Evolutionary conservation across 1,139 yeast species (phyloP), one percentile per base, ranked within the genome.

Genomic region (Yamadazyma pseudoaaseri): DNA sequence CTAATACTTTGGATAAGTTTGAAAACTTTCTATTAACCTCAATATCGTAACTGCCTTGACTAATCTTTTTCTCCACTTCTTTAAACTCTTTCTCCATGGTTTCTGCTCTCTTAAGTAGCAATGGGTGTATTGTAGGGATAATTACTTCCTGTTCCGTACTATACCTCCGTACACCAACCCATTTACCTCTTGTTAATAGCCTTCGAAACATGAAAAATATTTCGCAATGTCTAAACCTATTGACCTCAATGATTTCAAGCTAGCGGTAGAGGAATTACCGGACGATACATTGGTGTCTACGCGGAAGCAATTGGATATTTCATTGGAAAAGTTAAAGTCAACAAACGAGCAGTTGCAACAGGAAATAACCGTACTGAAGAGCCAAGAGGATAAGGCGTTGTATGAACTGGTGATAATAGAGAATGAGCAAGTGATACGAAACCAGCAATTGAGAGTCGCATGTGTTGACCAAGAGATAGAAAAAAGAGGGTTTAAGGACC

Each of bases 51-150:
- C 56, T 54, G 0, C 69, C 67, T 8, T 74, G 56, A n/a, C 63
- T 48, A 40, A 83, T 62, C 37, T 67, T 61, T 6, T 59, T 48
- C 33, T 80, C 80, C 1, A 86, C 57, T 1, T 48, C 54, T 7
- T 54, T 47, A 37, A 78, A 70, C 48, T 86, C 90, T 3, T 48
- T 38, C 13, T 63, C 54, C 54, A 85, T 63, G 5, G 57, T 44
- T 29, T 72, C 70, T 0, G 94, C 94, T 49, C 86, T 68, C 47
- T 76, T 61, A 26, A 80, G 44, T n/a, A 86, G 60, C 4, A 79
- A 60, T 0, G 90, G 87, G 45, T 79, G 85, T 10, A 82, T 55
- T 15, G 33, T 34, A 4, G 60, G 60, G 2, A 51, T 42, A 6
- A 35, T 14, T 22, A 22, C n/a, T 8, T 9, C 13, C 12, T 22